Conservation (phyloP, 2,329 filamentous ascomycete genomes). For the Chlorencoelia australis region DNA sequence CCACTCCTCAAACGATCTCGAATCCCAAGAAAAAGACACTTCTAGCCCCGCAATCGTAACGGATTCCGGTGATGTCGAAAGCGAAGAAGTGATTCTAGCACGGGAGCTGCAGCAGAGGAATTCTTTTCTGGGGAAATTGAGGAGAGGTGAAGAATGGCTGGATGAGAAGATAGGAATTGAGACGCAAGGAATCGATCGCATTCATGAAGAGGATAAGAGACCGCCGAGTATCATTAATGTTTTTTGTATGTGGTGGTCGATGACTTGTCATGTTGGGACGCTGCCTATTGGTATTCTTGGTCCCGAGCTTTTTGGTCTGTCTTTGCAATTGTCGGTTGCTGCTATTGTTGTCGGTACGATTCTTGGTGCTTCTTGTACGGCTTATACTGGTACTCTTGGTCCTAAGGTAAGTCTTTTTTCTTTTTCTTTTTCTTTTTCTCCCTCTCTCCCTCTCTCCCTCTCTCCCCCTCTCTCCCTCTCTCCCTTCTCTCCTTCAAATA, state of each 20-base stretch:
- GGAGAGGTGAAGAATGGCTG: constrained; percentile 31
- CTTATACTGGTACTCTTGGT: constrained; percentile 33
- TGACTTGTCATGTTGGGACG: constrained; percentile 32
- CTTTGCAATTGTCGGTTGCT: constrained; percentile 33
- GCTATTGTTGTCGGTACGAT: constrained; percentile 32
- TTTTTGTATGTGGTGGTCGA: constrained; percentile 35
- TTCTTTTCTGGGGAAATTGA: constrained; percentile 21
- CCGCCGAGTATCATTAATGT: constrained; percentile 33
- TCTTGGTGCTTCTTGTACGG: constrained; percentile 31
- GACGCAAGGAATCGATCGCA: constrained; percentile 37
- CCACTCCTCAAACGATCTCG: constrained; percentile 14
- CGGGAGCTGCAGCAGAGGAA: constrained; percentile 16
- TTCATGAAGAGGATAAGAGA: constrained; percentile 33
- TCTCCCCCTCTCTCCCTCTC: not conserved
- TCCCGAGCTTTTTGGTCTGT: constrained; percentile 36
- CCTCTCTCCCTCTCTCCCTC: not conserved
- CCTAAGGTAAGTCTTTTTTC: constrained; percentile 28
- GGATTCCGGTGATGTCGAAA: constrained; percentile 4
- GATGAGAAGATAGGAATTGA: constrained; percentile 37
- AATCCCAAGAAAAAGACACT: constrained; percentile 12
- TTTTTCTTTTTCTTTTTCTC: not conserved
- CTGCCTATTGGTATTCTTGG: constrained; percentile 35
- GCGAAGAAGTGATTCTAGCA: constrained; percentile 16
- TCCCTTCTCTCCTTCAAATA: not conserved
- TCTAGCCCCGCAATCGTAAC: constrained; percentile 2